Conservation (phyloP, 2,329 filamentous ascomycete genomes). For the Raffaelea albimanens region DNA sequence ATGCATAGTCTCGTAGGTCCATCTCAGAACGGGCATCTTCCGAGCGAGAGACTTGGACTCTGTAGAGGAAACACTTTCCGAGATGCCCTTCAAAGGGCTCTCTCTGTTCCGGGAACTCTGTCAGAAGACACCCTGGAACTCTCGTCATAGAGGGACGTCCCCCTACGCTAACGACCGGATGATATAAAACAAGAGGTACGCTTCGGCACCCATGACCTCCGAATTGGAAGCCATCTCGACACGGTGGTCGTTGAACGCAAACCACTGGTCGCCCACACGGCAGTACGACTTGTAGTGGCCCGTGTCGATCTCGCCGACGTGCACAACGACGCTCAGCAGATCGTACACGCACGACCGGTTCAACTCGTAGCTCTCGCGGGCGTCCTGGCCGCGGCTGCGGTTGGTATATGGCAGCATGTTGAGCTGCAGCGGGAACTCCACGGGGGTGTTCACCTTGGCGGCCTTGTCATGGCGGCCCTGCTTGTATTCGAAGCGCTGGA, state of each 20-base stretch:
- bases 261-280: conserved; percentile 78
- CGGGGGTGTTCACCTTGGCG: conserved; percentile 78
- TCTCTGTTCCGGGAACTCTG: too few species aligned
- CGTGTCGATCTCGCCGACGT: conserved; percentile 86
- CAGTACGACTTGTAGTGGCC: conserved; percentile 92
- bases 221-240: conserved; percentile 76
- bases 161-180: conserved; percentile 48
- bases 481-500: conserved; percentile 63
- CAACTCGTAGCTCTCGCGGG: conserved; percentile 42
- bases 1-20: too few species aligned
- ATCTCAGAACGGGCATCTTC: too few species aligned
- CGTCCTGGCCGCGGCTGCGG: conserved; percentile 42
- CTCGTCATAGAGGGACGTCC: not conserved
- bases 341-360: conserved; percentile 70
- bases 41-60: too few species aligned
- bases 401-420: conserved; percentile 90
- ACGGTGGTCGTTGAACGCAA: conserved; percentile 90
- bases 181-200: conserved; percentile 86
- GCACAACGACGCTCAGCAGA: conserved; percentile 80
- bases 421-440: conserved; percentile 76
- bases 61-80: too few species aligned
- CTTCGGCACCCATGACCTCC: conserved; percentile 76
- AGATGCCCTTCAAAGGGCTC: too few species aligned
- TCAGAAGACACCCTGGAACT: not conserved
- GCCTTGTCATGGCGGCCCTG: conserved; percentile 59